A percentile compares a stretch with the other conserved stretches of the same genome.
Evolutionary conservation across 192 early-diverging fungal genomes (phyloP).

Genomic region (Coemansia sp.): DNA sequence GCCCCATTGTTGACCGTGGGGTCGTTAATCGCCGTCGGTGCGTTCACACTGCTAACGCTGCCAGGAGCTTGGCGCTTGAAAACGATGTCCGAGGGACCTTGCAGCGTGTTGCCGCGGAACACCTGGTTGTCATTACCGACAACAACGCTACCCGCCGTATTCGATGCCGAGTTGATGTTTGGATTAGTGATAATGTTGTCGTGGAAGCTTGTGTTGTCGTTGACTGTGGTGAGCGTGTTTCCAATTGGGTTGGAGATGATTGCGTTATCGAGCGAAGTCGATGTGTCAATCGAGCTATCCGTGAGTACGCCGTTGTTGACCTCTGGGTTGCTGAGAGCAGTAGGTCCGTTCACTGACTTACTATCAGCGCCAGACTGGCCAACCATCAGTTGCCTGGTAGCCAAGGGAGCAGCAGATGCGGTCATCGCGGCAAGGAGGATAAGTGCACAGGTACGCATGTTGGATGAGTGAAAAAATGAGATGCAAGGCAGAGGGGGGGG

Average conservation of each 20-base stretch:
- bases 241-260: conserved; percentile 31
- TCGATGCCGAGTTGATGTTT: conserved; percentile 35
- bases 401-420: conserved; percentile 38
- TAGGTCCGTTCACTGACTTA: conserved; percentile 46
- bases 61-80: conserved; percentile 39
- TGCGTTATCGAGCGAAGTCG: conserved; percentile 40
- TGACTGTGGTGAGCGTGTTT: conserved; percentile 34
- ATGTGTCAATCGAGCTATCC: conserved; percentile 41
- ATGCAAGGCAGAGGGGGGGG: not conserved
- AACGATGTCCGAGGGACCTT: conserved; percentile 17
- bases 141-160: conserved; percentile 33
- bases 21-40: conserved; percentile 47
- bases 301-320: conserved; percentile 43
- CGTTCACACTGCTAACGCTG: conserved; percentile 46
- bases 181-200: conserved; percentile 53
- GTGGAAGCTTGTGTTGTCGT: conserved; percentile 46
- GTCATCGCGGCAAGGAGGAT: conserved; percentile 33
- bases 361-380: conserved; percentile 29
- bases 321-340: conserved; percentile 37
- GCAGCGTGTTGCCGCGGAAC: not conserved
- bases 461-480: not conserved
- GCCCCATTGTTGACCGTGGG: conserved; percentile 53
- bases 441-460: conserved; percentile 29
- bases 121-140: conserved; percentile 54
- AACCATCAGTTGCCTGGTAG: conserved; percentile 37